Base-by-base conservation (phyloP, 1,139 yeast species). In the Candida glucosophila region DNA sequence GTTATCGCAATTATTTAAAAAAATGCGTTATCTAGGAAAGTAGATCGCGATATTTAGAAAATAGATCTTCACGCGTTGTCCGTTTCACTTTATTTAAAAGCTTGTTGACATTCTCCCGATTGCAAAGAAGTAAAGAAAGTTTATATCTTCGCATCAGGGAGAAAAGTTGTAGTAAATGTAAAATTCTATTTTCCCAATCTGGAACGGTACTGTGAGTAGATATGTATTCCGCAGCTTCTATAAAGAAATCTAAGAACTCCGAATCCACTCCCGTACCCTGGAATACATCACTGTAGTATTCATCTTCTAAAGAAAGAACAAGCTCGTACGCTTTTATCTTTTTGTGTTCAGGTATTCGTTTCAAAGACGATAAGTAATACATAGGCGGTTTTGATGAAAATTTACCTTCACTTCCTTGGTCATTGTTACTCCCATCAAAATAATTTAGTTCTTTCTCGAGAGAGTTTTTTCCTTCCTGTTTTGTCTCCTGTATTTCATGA, bases 191-290 rank as follows among this genome's bases (percentile, higher is more conserved):
- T 12, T 36, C 39, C 55, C 57, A 48, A 12, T 37, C 29, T 4
- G 36, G 33, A 3, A 49, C 37, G 1, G 30, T 13, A 5, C 36
- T 26, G 15, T 39, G 25, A 4, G 27, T 30, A 0, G 56, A 38
- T 3, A 41, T 39, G 31, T 37, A 40, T 0, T 41, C 40, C 3
- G 64, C 55, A 0, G 79, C 68, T 25, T 70, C 73, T 8, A 77
- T 33, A 26, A 62, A 59, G 35, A 74, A 71, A 15, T 63, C 65
- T 10, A 78, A 47, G 29, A 72, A 64, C 11, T 69, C 73, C 1
- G 71, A 48, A 31, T 79, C 88, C 1, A 79, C 49, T 1, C 83
- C 83, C 3, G 68, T 61, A 2, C 45, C 34, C 2, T 47, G 39
- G 33, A 71, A 73, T 3, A 73, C 41, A 2, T 44, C 42, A 1